Conservation (phyloP, 1,284 basidiomycete species). For the Marasmius fiardii region DNA sequence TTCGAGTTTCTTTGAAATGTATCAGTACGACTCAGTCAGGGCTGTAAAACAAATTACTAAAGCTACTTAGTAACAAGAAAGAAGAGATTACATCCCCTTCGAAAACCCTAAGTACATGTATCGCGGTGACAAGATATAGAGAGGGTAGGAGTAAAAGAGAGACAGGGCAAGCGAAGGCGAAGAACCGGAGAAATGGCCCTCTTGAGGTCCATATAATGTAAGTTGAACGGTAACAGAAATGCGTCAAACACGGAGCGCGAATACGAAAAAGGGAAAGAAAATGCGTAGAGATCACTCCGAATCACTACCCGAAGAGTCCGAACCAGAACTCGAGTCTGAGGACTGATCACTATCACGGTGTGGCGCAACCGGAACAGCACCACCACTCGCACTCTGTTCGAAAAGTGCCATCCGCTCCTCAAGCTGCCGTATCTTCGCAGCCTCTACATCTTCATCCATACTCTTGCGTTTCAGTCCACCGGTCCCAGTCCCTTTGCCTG, state of each 20-base stretch:
- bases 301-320: conserved; percentile 77
- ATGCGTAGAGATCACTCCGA: conserved; percentile 56
- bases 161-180: conserved; percentile 13
- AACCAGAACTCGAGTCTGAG: conserved; percentile 73
- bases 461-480: conserved; percentile 88
- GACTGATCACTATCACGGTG: conserved; percentile 67
- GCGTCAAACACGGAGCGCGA: conserved; percentile 9
- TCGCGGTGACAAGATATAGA: conserved; percentile 6
- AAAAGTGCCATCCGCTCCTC: conserved; percentile 81
- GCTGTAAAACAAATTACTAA: not conserved
- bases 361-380: conserved; percentile 28
- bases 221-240: conserved; percentile 5
- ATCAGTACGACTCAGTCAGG: conserved; percentile 16
- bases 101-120: conserved; percentile 7
- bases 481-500: conserved; percentile 75
- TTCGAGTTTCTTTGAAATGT: conserved; percentile 10
- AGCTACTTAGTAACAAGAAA: not conserved
- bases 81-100: conserved; percentile 2
- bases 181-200: conserved; percentile 1
- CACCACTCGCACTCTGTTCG: conserved; percentile 47
- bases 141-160: conserved; percentile 9
- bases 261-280: conserved; percentile 2
- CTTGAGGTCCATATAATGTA: conserved; percentile 9
- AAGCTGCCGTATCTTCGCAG: conserved; percentile 84
- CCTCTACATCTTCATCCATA: conserved; percentile 87